Percentiles rank a stretch among this genome's conserved stretches.
Evolutionary conservation across 2,329 filamentous ascomycete genomes (phyloP).

Genomic region (Ophiostoma quercus): DNA sequence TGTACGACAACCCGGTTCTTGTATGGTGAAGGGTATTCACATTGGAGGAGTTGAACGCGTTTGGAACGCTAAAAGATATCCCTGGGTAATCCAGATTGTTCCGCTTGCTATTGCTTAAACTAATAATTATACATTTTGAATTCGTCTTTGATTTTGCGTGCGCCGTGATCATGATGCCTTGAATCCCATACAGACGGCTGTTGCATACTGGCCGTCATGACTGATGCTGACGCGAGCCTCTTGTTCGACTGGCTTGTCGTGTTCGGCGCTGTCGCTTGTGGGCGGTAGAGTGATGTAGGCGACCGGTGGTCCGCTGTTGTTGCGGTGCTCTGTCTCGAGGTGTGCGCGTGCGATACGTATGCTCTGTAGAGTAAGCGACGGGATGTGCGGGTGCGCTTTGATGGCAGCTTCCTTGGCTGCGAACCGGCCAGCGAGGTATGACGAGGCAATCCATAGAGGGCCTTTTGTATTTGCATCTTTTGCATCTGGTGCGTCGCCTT

Average conservation of each 20-base stretch:
- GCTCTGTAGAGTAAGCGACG: conserved; percentile 55
- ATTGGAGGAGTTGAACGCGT: conserved; percentile 20
- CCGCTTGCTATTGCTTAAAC: conserved; percentile 22
- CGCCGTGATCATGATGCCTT: conserved; percentile 16
- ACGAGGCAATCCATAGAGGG: conserved; percentile 38
- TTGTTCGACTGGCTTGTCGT: conserved; percentile 36
- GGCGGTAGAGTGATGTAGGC: conserved; percentile 37
- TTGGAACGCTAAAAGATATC: conserved; percentile 24
- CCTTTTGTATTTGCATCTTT: background rate
- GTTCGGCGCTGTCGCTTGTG: background rate
- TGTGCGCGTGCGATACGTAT: conserved; percentile 41
- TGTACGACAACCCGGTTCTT: background rate
- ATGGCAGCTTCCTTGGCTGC: conserved; percentile 71
- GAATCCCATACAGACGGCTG: conserved; percentile 57
- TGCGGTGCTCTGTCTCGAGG: conserved; percentile 17
- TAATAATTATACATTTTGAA: conserved; percentile 13
- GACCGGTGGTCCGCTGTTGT: conserved; percentile 38
- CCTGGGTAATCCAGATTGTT: conserved; percentile 21
- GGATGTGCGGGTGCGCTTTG: conserved; percentile 60
- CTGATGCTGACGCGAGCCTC: conserved; percentile 73
- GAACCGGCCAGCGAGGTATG: conserved; percentile 47
- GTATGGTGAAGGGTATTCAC: background rate
- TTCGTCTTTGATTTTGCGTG: background rate
- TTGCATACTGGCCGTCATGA: conserved; percentile 80
- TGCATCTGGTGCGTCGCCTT: background rate